Evolutionary conservation across 2,329 filamentous ascomycete species (phyloP).

Genomic region (Scytalidium lignicola): DNA sequence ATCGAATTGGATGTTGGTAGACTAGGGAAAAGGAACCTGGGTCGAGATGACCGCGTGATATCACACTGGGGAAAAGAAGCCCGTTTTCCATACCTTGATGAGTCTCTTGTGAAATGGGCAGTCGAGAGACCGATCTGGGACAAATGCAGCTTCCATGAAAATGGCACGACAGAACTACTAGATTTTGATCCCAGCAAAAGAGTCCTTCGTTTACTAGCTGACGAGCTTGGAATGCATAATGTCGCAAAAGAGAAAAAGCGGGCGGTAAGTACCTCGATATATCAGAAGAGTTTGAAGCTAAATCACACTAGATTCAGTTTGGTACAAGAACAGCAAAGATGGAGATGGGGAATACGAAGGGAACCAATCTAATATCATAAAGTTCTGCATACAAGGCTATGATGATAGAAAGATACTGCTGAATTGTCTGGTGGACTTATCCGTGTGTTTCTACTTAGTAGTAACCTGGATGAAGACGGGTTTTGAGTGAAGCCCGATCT

Average conservation of each 20-base stretch:
- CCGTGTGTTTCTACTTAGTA: constrained; percentile 44
- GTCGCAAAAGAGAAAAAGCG: constrained; percentile 89
- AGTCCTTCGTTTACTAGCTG: constrained; percentile 70
- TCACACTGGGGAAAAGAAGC: constrained; percentile 85
- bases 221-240: constrained; percentile 62
- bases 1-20: constrained; percentile 79
- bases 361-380: constrained; percentile 56
- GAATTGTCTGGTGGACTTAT: constrained; percentile 41
- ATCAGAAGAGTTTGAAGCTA: constrained; percentile 3
- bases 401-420: constrained; percentile 76
- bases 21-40: constrained; percentile 89
- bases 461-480: constrained; percentile 24
- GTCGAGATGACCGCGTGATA: constrained; percentile 87
- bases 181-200: constrained; percentile 74
- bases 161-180: constrained; percentile 20
- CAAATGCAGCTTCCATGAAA: constrained; percentile 80
- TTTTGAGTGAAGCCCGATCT: constrained; percentile 18
- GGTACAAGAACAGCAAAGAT: constrained; percentile 80
- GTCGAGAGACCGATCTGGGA: constrained; percentile 69
- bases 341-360: constrained; percentile 64
- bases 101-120: constrained; percentile 77
- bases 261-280: constrained; percentile 54
- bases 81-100: constrained; percentile 86
- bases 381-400: constrained; percentile 40
- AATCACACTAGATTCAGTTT: constrained; percentile 63